Percentiles rank a stretch among this genome's conserved stretches.
phyloP scores from a whole-genome alignment of 2,329 filamentous ascomycete species.

The Colletotrichum chrysophilum region DNA sequence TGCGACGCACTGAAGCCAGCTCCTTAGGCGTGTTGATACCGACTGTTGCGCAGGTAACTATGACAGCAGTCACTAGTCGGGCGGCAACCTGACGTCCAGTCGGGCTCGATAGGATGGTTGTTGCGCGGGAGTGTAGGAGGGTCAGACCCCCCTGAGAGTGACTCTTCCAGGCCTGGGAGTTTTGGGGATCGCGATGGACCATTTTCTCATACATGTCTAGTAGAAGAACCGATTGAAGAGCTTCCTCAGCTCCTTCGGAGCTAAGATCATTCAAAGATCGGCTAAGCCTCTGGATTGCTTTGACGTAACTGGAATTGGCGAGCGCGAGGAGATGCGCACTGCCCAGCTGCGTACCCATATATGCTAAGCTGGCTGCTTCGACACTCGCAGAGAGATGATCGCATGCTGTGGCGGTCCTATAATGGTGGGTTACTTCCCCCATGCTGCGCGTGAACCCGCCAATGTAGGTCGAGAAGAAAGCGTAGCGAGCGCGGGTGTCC shows the following conservation, averaged over 20 bases:
- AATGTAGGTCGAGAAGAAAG: slow-evolving; percentile 28
- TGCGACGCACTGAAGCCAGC: not conserved
- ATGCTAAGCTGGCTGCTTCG: slow-evolving; percentile 29
- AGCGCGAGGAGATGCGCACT: not conserved
- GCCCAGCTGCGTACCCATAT: slow-evolving; percentile 16
- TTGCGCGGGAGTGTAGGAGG: slow-evolving; percentile 6
- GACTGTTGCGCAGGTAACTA: not conserved
- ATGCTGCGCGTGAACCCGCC: slow-evolving; percentile 26
- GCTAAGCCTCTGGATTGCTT: not conserved
- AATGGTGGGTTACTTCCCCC: slow-evolving; percentile 23
- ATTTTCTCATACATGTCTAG: slow-evolving; percentile 33
- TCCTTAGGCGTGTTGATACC: not conserved
- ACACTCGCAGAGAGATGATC: slow-evolving; percentile 26
- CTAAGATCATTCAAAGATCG: not conserved
- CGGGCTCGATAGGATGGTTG: not conserved
- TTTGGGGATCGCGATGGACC: slow-evolving; percentile 13
- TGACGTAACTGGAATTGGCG: slow-evolving; percentile 2
- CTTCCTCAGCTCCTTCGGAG: slow-evolving; percentile 15
- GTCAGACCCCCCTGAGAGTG: slow-evolving; percentile 27
- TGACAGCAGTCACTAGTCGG: slow-evolving; percentile 3
- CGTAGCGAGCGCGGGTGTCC: slow-evolving; percentile 24
- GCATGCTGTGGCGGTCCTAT: not conserved
- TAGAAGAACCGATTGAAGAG: slow-evolving; percentile 28
- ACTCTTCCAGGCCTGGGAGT: slow-evolving; percentile 20
- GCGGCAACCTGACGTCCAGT: not conserved